Conservation (phyloP, 2,329 filamentous ascomycete species). For the Xylariaceae sp. region DNA sequence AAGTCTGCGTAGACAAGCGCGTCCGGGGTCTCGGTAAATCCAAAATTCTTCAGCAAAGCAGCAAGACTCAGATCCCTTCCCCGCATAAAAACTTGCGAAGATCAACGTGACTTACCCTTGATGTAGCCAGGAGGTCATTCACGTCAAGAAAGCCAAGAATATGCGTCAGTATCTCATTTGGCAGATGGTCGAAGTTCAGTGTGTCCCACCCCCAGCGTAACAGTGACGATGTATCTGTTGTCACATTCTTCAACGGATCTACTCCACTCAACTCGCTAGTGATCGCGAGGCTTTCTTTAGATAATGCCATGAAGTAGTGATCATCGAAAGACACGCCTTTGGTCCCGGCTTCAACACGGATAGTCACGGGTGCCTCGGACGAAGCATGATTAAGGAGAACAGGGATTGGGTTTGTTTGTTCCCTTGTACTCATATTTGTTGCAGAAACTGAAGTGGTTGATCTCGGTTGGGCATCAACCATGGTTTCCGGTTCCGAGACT, state of each 20-base stretch:
- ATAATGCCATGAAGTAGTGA: conserved; percentile 11
- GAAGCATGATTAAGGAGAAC: no score
- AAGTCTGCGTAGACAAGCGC: conserved; percentile 10
- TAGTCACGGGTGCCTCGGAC: no score
- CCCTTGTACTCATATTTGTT: no score
- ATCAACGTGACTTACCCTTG: conserved; percentile 44
- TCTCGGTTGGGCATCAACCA: conserved; percentile 30
- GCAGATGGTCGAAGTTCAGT: conserved; percentile 40
- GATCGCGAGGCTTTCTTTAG: conserved; percentile 10
- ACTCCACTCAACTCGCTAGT: conserved; percentile 14
- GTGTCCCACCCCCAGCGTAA: conserved; percentile 23
- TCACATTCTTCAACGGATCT: conserved; percentile 16
- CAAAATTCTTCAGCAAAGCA: not conserved
- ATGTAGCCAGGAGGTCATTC: conserved; percentile 51
- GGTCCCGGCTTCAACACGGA: conserved; percentile 10
- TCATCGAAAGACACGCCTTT: conserved; percentile 7
- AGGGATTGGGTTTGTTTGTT: no score
- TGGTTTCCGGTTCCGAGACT: conserved; percentile 24
- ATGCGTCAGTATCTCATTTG: conserved; percentile 54
- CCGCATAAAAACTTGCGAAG: no score
- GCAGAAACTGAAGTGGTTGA: conserved; percentile 9
- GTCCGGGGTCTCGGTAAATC: conserved; percentile 8
- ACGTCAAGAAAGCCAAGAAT: conserved; percentile 56
- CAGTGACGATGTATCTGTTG: conserved; percentile 16
- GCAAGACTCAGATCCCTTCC: not conserved